Evolutionary conservation across 352 stramenopile species (phyloP), one percentile per base, ranked within the genome.

Genomic region (Phytophthora pini): DNA sequence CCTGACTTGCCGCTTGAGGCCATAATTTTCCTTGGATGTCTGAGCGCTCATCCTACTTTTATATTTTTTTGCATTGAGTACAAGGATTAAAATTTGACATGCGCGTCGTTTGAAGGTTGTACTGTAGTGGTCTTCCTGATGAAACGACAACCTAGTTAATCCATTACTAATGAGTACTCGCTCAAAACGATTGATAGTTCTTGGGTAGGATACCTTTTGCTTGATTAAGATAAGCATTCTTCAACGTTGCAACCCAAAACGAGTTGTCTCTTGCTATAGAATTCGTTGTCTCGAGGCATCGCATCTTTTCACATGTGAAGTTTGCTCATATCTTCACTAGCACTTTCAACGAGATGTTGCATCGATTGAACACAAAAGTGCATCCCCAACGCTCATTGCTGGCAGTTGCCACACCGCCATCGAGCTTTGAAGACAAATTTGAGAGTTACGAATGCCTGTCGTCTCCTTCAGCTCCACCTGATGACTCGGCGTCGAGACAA

Each of bases 101-200:
- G 81, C 82, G 82, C 82, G 78, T 88, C 79, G 79, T 90, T 90
- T 89, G 82, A 90, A 89, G 71, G 63, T 55, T 74, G 38, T 64
- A 46, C 61, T 80, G 64, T 75, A 76, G 71, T 75, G 62, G 62
- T 51, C 65, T 66, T 67, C 69, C 77, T 90, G 13, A 85, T 90
- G 82, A 90, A 87, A 89, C 78, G 79, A 88, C 77, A 89, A 89
- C 57, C 79, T 87, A 86, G 75, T 84, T 88, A 85, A 87, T 90
- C 82, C 82, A 90, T 90, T 79, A 70, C 43, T 73, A 68, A 88
- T 90, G 81, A 90, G 81, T 89, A 84, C 74, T 82, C 58, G 5
- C 32, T 40, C 22, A 15, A n/a, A 39, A 27, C 15, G 64, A 63
- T 55, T 68, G 57, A 64, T 50, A 20, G 40, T 39, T 55, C 11